Percentiles rank a stretch among this genome's conserved stretches.
phyloP scores from a whole-genome alignment of 441 rosid genomes.

The Brassica hybrid region DNA sequence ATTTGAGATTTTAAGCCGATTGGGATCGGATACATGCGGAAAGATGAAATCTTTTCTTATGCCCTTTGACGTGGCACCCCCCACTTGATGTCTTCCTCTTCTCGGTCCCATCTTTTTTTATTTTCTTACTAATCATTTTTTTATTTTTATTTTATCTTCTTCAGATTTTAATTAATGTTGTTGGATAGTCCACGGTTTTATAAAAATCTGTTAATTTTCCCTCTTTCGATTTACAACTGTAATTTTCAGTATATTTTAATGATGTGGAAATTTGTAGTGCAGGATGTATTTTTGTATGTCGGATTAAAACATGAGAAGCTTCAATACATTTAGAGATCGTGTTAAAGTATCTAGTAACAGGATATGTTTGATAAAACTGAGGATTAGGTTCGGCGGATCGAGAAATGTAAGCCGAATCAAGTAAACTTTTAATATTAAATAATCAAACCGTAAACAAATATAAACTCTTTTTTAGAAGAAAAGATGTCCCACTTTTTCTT shows the following conservation, averaged over 20 bases:
- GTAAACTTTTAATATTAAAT: conserved; percentile 11
- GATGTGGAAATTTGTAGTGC: background rate
- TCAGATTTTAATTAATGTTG: conserved; percentile 3
- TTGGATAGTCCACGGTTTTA: no score
- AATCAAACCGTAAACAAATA: background rate
- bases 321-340: background rate
- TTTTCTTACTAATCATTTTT: background rate
- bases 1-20: conserved; percentile 33
- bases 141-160: background rate
- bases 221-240: no score
- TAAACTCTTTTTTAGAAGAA: conserved; percentile 18
- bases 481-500: conserved; percentile 27
- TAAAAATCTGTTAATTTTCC: no score
- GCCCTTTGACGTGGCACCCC: conserved; percentile 45
- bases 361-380: background rate
- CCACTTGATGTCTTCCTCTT: conserved; percentile 42
- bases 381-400: conserved; percentile 35
- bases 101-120: conserved; percentile 32
- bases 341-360: background rate
- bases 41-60: conserved; percentile 48
- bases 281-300: background rate
- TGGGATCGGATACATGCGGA: conserved; percentile 41
- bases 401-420: conserved; percentile 18
- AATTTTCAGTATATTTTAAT: no score
- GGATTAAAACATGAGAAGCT: background rate